phyloP scores from a whole-genome alignment of 2,329 filamentous ascomycete species.

The Trichoderma sp. region DNA sequence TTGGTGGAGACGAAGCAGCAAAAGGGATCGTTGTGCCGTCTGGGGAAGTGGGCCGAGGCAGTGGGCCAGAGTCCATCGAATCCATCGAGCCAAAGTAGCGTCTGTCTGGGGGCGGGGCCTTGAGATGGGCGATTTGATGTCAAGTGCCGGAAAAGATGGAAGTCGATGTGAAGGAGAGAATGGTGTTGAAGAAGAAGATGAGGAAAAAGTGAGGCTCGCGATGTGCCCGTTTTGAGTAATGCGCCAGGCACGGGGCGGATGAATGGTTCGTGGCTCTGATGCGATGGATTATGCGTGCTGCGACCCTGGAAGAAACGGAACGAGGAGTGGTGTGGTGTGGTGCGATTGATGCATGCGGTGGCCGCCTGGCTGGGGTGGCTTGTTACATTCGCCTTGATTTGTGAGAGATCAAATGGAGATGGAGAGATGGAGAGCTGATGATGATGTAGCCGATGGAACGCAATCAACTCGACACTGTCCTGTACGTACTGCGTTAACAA shows the following conservation, averaged over 20 bases:
- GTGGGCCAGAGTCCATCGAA: conserved; percentile 10
- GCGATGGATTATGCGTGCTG: no score
- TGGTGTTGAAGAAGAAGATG: neutral
- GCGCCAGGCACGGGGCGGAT: neutral
- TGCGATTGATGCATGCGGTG: conserved; percentile 4
- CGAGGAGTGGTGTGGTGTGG: neutral
- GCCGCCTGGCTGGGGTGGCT: neutral
- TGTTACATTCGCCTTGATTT: neutral
- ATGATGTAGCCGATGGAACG: neutral
- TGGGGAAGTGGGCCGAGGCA: conserved; percentile 21
- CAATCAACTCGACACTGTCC: neutral
- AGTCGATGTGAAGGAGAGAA: neutral
- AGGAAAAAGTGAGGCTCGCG: neutral
- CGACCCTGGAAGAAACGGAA: neutral
- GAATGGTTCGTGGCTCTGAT: neutral
- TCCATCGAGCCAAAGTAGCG: neutral
- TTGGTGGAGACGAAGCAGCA: conserved; percentile 5
- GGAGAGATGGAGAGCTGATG: neutral
- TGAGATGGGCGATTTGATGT: neutral
- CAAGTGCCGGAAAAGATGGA: neutral
- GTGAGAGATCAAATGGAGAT: neutral
- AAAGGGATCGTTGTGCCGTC: conserved; percentile 21
- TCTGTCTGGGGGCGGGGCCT: conserved; percentile 20
- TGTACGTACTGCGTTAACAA: neutral
- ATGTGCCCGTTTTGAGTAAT: conserved; percentile 1